Evolutionary conservation across 73 alveolate species (phyloP), one percentile per base, ranked within the genome.

Genomic region (Paramecium biaurelia): DNA sequence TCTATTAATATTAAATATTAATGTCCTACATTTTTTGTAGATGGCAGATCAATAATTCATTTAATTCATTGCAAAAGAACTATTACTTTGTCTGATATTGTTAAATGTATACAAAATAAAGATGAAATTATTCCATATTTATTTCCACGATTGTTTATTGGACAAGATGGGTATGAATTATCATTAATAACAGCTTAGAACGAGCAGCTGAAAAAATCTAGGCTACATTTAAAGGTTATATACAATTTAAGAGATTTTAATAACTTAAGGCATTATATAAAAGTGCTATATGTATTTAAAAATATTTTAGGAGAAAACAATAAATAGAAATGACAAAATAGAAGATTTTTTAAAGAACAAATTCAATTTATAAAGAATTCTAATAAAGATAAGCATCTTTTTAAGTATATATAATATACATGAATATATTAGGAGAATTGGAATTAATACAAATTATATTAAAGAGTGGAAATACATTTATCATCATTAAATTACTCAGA

Each of bases 81-180:
- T 5, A 79, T 79, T 5, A 79, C 90, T 0, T 45, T 79, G 3
- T 43, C 76, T 79, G 90, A 79, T 79, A 11, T 79, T 11, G 26
- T 79, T 10, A 45, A 45, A 12, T 79, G 90, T 30, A 20, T 79
- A 43, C 10, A 23, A 43, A 79, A 79, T 26, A 79, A 79, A 34
- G 90, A 79, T n/a, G 90, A 79, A 24, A 79, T 79, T 6, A 79
- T 79, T 9, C 56, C 70, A 24, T 45, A 79, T 79, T 79, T 79
- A 24, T 79, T 2, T 21, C 72, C 47, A 15, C 6, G 74, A 79
- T 47, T 79, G 45, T 79, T 41, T 47, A 8, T 79, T 43, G 72
- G 76, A 42, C 28, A 38, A 30, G 90, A 79, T 38, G 86, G 86
- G 86, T 72, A 72, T 72, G 56, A 38, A 72, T 72, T 72, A 20